Evolutionary conservation across 257 asterid species (phyloP).

Genomic region (Primulina huaijiensis): DNA sequence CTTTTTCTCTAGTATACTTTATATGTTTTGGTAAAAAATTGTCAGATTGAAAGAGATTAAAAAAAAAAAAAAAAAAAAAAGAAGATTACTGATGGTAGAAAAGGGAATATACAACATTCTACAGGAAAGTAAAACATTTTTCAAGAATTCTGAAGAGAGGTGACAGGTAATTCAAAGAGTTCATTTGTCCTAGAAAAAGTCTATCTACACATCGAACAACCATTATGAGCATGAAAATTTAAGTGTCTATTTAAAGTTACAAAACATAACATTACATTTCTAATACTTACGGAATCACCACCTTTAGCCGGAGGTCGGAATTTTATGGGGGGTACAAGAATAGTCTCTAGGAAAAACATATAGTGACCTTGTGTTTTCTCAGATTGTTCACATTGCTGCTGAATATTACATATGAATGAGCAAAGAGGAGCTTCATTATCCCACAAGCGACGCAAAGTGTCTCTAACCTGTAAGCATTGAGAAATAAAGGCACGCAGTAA

Average conservation of each 20-base stretch:
- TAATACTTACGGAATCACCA: conserved; percentile 78
- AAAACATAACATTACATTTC: conserved; percentile 12
- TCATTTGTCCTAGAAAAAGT: conserved; percentile 11
- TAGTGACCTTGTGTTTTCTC: conserved; percentile 42
- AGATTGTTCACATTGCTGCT: conserved; percentile 41
- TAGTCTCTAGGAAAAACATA: conserved; percentile 73
- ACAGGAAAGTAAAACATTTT: conserved; percentile 9
- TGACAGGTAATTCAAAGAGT: not conserved
- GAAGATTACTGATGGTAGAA: not conserved
- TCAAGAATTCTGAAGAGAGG: conserved; percentile 1
- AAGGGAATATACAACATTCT: conserved; percentile 12
- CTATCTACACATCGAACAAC: conserved; percentile 3
- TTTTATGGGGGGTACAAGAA: conserved; percentile 80
- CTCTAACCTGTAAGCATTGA: conserved; percentile 59
- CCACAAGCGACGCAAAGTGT: conserved; percentile 67
- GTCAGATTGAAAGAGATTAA: no score
- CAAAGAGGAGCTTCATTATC: conserved; percentile 79
- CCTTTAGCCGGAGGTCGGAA: conserved; percentile 88
- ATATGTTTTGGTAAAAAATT: no score
- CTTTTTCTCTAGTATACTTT: no score
- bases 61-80: no score
- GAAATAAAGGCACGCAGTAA: conserved; percentile 22
- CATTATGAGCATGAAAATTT: conserved; percentile 1
- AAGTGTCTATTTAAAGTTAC: conserved; percentile 1
- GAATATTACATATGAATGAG: conserved; percentile 68